phyloP scores from a whole-genome alignment of 1,284 basidiomycete species.

The Wallemia ichthyophaga region DNA sequence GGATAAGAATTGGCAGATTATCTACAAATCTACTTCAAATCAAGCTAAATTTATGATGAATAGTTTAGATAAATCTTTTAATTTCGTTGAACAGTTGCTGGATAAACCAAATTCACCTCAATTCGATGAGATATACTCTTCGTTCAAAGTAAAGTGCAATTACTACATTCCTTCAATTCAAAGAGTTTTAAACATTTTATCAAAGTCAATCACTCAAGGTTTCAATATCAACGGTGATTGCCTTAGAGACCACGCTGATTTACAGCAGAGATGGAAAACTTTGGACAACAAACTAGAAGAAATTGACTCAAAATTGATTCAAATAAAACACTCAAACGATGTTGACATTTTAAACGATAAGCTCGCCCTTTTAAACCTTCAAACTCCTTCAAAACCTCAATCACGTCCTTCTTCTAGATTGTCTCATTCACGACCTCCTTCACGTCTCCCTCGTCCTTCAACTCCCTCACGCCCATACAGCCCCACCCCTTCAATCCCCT shows the following conservation, averaged over 20 bases:
- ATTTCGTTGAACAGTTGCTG: conserved; percentile 35
- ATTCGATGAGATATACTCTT: conserved; percentile 9
- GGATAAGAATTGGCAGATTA: conserved; percentile 80
- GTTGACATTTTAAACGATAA: not conserved
- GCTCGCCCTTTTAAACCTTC: not conserved
- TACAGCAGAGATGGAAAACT: conserved; percentile 48
- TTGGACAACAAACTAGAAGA: conserved; percentile 40
- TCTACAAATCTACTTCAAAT: conserved; percentile 70
- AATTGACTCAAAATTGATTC: conserved; percentile 51
- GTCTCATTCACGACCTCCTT: not conserved
- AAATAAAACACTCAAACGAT: not conserved
- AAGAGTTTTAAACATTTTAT: conserved; percentile 71
- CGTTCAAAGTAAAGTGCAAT: conserved; percentile 53
- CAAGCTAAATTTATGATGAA: conserved; percentile 93
- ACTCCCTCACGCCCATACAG: not conserved
- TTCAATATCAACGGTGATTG: conserved; percentile 85
- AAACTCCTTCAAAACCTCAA: not conserved
- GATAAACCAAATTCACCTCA: conserved; percentile 7
- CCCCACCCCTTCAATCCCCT: not conserved
- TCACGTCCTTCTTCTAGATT: no score
- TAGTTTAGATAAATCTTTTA: conserved; percentile 64
- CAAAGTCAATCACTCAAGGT: conserved; percentile 63
- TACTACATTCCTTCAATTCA: conserved; percentile 76
- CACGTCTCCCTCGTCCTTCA: not conserved
- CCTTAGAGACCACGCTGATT: conserved; percentile 52